Evolutionary conservation across 208 protist genomes (phyloP), one percentile per base, ranked within the genome.

Genomic region (Trypanosomatidae sp.): DNA sequence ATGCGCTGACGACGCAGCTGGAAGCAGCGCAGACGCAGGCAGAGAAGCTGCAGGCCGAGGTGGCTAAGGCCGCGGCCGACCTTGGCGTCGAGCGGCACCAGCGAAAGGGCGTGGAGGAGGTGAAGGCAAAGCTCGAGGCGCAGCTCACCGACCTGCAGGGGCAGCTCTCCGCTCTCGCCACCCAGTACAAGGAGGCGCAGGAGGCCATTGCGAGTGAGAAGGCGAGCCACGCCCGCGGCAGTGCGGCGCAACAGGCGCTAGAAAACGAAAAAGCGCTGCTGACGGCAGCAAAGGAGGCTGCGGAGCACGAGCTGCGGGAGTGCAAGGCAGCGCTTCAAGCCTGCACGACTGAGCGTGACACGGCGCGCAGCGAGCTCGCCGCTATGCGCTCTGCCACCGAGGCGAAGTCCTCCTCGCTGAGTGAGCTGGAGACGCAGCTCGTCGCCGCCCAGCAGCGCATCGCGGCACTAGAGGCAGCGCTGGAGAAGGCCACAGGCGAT

Each of bases 221-320:
- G 66, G 71, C 58, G 30, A 60, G 46, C 17, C 52, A 69, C 53
- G 68, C 69, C 12, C 72, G 68, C 12, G 67, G 56, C 46, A 50
- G 41, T 1, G 77, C 66, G 1, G 67, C 66, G 17, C 19, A 70
- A 53, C 58, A 70, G 62, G 55, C 72, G 30, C 59, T 77, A 17
- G 73, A 83, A 33, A 83, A 79, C 47, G 79, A 83, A 36, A 70
- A 74, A 25, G 69, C 66, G 41, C 50, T 50, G n/a, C 66, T 80
- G 0, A 19, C 33, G 2, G 58, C 75, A 0, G 41, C 60, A 22
- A 68, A 66, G 59, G 65, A 72, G 41, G 62, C 50, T 1, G 52
- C 59, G 17, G 19, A 33, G 33, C 62, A 72, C 22, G 68, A 75
- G 65, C 69, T 80, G 53, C 50, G 49, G 55, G 69, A 70, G 13